These are phyloP conservation scores for Glonium stellatum DNA, from an alignment of 495 filamentous ascomycete species.

Conservation along the genomic window DNA sequence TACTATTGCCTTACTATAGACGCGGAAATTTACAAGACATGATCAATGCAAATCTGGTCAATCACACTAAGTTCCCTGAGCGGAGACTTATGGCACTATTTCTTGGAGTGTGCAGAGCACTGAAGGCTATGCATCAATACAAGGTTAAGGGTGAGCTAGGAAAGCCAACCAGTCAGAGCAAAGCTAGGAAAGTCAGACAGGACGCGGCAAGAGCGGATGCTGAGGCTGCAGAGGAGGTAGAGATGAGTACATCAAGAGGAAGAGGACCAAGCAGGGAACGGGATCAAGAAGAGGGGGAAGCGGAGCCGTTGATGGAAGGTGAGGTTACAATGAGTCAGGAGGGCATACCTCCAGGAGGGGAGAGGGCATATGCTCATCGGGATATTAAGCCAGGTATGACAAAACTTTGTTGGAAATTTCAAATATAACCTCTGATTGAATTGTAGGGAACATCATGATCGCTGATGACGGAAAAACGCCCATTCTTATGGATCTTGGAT, in stretches of 20 bases:
- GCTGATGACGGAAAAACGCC: constrained; percentile 75
- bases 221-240: constrained; percentile 50
- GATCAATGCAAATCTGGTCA: constrained; percentile 97
- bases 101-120: constrained; percentile 79
- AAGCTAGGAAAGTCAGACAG: constrained; percentile 52
- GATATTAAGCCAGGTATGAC: constrained; percentile 89
- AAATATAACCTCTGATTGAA: constrained; percentile 18
- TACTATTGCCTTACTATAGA: constrained; percentile 89
- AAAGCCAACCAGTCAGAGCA: constrained; percentile 47
- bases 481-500: constrained; percentile 98
- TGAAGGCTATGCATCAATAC: constrained; percentile 89
- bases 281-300: constrained; percentile 65
- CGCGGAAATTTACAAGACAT: constrained; percentile 93
- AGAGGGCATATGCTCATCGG: constrained; percentile 83
- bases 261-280: constrained; percentile 36
- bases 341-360: constrained; percentile 60
- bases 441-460: constrained; percentile 90
- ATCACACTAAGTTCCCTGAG: constrained; percentile 90
- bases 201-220: constrained; percentile 56
- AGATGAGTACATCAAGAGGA: constrained; percentile 39
- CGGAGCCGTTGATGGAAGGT: constrained; percentile 74
- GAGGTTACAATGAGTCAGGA: constrained; percentile 69
- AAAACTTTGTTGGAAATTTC: too few species aligned
- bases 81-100: constrained; percentile 81
- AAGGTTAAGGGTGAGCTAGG: constrained; percentile 53